Evolutionary conservation across 257 asterid species (phyloP), one percentile per base, ranked within the genome.

Genomic region (Plantago major): DNA sequence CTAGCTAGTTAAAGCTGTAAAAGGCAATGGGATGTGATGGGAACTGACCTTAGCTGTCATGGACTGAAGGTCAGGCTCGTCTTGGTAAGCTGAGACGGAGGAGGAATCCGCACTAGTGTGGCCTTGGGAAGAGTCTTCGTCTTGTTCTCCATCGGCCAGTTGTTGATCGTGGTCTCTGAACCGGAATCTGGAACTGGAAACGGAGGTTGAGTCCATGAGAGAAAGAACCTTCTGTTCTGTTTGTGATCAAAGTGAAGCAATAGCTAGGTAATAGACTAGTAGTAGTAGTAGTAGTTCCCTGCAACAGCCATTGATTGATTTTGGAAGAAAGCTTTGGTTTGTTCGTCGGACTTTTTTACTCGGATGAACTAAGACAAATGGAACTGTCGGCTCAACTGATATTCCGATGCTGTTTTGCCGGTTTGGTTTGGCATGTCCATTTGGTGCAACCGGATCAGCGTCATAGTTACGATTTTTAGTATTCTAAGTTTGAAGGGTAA

Each of bases 21-120:
- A 33, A 33, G 40, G 8, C 40, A 33, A 33, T 7, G 6, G 40
- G 40, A 33, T 33, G 3, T 33, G 40, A 33, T 5, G 16, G n/a
- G 63, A 13, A 38, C 26, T 40, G 8, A 85, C 96, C 96, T 83
- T 75, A 19, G 93, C 95, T 51, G 95, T 89, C 90, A 89, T 86
- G 76, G 95, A 86, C 64, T 78, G 80, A 48, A 86, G 76, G 55
- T 85, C 82, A 14, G 74, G 50, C 47, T 81, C 40, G 40, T 33
- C 86, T 10, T 14, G 76, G 11, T 65, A 63, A 55, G 85, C 78
- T 6, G 81, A 80, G 52, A 76, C 16, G 57, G 83, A 81, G 1
- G 77, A 80, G 52, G 78, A 73, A 55, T 85, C 91, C 0, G 63
- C 63, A 33, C 66, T 67, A 13, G 78, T 71, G 68, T 72, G 75